These are phyloP conservation scores for Drosera capensis DNA, from an alignment of 148 eudicot species.

Conservation along the genomic window DNA sequence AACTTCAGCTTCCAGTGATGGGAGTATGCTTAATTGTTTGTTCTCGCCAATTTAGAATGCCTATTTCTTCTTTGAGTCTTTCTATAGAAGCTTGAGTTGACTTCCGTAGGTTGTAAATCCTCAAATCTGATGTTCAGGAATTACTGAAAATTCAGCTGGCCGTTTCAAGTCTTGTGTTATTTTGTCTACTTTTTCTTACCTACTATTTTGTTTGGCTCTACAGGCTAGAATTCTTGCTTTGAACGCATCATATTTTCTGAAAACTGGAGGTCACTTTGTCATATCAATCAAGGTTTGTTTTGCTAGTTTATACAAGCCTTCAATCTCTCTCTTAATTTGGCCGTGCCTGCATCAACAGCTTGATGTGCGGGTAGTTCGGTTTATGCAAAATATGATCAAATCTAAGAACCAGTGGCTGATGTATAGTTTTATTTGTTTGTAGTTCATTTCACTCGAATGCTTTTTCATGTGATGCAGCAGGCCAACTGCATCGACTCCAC, in stretches of 20 bases:
- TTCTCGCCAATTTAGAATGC: no score
- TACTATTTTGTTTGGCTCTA: not conserved
- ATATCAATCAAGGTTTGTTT: conserved; percentile 71
- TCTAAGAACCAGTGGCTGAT: not conserved
- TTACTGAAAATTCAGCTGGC: no score
- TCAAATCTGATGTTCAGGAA: not conserved
- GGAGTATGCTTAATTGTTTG: no score
- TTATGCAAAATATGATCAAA: not conserved
- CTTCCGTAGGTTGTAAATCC: no score
- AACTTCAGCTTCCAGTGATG: no score
- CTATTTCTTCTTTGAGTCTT: no score
- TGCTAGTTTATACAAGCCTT: no score
- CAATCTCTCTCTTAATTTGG: not conserved
- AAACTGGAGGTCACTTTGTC: conserved; percentile 69
- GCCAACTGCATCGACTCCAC: conserved; percentile 96
- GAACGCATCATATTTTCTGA: conserved; percentile 60
- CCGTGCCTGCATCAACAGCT: not conserved
- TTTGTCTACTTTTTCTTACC: not conserved
- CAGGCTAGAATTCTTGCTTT: conserved; percentile 86
- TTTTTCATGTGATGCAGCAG: conserved; percentile 14
- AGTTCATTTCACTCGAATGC: not conserved
- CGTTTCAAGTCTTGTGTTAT: not conserved
- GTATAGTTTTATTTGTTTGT: not conserved
- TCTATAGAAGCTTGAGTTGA: no score
- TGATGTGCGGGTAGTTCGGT: not conserved